Base-by-base conservation (phyloP, 2,329 filamentous ascomycete genomes). In the Ceratocystis cacaofunesta region DNA sequence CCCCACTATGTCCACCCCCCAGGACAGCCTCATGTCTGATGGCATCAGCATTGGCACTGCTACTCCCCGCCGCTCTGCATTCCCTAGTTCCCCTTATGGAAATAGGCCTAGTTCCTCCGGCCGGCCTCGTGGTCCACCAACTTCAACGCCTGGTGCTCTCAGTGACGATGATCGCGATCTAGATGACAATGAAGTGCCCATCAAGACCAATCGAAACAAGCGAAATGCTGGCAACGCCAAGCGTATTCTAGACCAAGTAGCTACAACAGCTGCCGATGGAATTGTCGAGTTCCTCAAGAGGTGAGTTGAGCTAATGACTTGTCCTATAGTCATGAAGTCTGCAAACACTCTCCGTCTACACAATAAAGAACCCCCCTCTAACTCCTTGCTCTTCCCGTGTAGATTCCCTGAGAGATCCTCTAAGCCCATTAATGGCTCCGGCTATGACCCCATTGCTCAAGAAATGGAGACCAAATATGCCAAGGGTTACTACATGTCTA, bases 401-500 rank as follows among this genome's bases (percentile, higher is more conserved):
- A 83, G 80, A 71, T 92, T 87, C 72, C 78, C 84, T 66, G 88
- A 92, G 43, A 25, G 43, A 30, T 62, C 61, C 6, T 12, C 43
- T 17, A 62, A 57, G 52, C 10, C 19, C 6, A 25, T 28, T 1
- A 57, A 7, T 28, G 52, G 28, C 22, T 12, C 52, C 7, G 52
- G 22, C 52, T 58, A 60, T 25, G 63, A 67, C 52, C 62, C 62
- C 8, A 43, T 67, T 17, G 66, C 57, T 22, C n/a, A 32, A n/a
- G 63, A 65, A 28, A 67, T 67, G 66, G 55, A 58, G 32, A 48
- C 60, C 22, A 65, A 67, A 43, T 67, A 67, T 43, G 89, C 87
- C 30, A 87, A 91, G 76, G 89, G 88, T 73, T 92, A 91, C 77
- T 95, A 94, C 74, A 80, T 94, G 66, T 88, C 88, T 62, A 89